A percentile compares a stretch with the other conserved stretches of the same genome.
These are phyloP conservation scores for Bipolaris victoriae DNA, from an alignment of 2,329 filamentous ascomycete genomes.

Conservation along the genomic window DNA sequence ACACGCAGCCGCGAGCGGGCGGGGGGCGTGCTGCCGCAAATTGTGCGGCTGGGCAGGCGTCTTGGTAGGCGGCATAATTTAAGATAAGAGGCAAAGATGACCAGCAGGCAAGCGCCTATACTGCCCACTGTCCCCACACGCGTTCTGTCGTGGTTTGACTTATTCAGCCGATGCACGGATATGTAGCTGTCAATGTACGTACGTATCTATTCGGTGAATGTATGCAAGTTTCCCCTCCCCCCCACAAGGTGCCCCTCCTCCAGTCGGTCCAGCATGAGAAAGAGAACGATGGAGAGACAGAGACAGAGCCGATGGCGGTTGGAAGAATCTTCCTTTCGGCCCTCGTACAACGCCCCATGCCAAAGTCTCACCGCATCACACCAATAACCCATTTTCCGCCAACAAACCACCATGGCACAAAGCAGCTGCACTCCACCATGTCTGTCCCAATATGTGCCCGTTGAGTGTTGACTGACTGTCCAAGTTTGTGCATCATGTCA, in stretches of 20 bases:
- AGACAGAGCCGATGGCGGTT: background rate
- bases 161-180: constrained; percentile 4
- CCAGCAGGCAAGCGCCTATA: background rate
- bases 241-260: background rate
- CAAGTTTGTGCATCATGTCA: constrained; percentile 12
- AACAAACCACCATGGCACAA: background rate
- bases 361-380: background rate
- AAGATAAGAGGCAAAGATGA: constrained; percentile 3
- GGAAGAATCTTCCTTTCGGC: too few relatives aligned
- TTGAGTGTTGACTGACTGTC: constrained; percentile 4
- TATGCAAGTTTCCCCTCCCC: background rate
- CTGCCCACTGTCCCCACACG: background rate
- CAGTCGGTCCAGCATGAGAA: background rate
- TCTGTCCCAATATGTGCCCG: background rate
- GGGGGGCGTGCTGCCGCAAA: background rate
- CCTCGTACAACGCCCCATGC: too few relatives aligned
- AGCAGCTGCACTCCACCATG: constrained; percentile 10
- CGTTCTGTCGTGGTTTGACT: background rate
- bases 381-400: background rate
- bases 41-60: background rate
- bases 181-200: background rate
- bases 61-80: constrained; percentile 5
- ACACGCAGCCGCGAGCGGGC: too few relatives aligned
- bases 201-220: background rate
- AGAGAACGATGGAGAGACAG: background rate